Evolutionary conservation across 2,329 filamentous ascomycete species (phyloP), one percentile per base, ranked within the genome.

Genomic region (Aspergillus terreus): DNA sequence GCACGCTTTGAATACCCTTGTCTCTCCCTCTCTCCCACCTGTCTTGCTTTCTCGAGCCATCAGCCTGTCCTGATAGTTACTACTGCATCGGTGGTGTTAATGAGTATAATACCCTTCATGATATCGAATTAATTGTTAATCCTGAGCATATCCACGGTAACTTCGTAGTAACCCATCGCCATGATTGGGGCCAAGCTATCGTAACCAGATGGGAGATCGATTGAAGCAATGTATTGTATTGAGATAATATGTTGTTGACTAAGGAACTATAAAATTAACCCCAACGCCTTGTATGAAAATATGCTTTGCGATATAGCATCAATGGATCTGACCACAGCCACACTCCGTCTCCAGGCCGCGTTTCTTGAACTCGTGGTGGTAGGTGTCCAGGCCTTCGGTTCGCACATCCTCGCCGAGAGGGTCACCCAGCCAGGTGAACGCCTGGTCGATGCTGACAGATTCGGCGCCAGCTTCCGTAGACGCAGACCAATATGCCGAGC

Each of bases 301-400:
- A 25, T 12, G 30, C 3, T 17, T 23, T 32, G 11, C 23, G 17
- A 10, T 35, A 25, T 42, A 7, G 23, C 11, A 46, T 55, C 43
- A 57, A 51, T 56, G 53, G n/a, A 17, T 44, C 48, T 63, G 68
- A 14, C 66, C 68, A 52, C 70, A 73, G 12, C 61, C 63, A 11
- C 58, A 62, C 10, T 38, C 25, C 47, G 11, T 42, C 35, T 23
- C 53, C 21, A n/a, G 63, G 66, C 32, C 62, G 27, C 27, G 61
- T 56, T 68, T 69, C 56, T 66, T 72, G 58, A 74, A 76, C 46
- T 75, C 72, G 12, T 72, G 71, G 51, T 76, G 74, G 55, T 76
- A 76, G 5, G 64, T 68, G 47, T 76, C 74, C 6, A 76, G 53
- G 4, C 67, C 64, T 4, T 74, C 71, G 1, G 68, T 66, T 10